Percentiles rank a stretch among this genome's conserved stretches.
Evolutionary conservation across 208 protist species (phyloP).

Genomic region (Acanthamoeba quina): DNA sequence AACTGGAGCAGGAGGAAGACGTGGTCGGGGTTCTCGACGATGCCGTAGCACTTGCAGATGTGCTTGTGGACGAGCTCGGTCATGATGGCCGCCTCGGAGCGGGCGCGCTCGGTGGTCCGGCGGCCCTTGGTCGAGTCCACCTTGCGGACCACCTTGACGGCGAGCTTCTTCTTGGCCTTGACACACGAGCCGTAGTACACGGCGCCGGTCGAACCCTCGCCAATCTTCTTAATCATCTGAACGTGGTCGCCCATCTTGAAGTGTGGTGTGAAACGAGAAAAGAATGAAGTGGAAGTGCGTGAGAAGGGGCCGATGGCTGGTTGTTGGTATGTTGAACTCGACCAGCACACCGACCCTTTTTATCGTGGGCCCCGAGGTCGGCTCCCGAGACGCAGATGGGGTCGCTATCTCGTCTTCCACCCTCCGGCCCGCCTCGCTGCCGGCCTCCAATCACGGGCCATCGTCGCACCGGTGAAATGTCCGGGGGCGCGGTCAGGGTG

Average conservation of each 20-base stretch:
- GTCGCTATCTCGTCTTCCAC: not conserved
- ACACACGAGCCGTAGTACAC: slow-evolving; percentile 58
- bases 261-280: not conserved
- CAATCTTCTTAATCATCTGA: slow-evolving; percentile 36
- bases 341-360: no score
- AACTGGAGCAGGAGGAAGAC: slow-evolving; percentile 56
- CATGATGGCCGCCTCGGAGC: slow-evolving; percentile 36
- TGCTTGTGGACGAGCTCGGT: slow-evolving; percentile 20
- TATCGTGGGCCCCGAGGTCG: no score
- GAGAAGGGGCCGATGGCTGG: not conserved
- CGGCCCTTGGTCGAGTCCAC: slow-evolving; percentile 49
- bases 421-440: not conserved
- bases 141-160: slow-evolving; percentile 35
- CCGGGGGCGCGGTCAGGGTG: not conserved
- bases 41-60: slow-evolving; percentile 41
- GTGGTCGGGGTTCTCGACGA: slow-evolving; percentile 58
- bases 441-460: not conserved
- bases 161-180: slow-evolving; percentile 65
- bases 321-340: no score
- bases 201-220: slow-evolving; percentile 36
- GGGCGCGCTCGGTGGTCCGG: slow-evolving; percentile 1
- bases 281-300: not conserved
- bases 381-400: not conserved
- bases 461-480: not conserved
- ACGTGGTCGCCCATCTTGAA: slow-evolving; percentile 43